These are phyloP conservation scores for Nicotiana benthamiana DNA, from an alignment of 257 asterid genomes.

Conservation along the genomic window DNA sequence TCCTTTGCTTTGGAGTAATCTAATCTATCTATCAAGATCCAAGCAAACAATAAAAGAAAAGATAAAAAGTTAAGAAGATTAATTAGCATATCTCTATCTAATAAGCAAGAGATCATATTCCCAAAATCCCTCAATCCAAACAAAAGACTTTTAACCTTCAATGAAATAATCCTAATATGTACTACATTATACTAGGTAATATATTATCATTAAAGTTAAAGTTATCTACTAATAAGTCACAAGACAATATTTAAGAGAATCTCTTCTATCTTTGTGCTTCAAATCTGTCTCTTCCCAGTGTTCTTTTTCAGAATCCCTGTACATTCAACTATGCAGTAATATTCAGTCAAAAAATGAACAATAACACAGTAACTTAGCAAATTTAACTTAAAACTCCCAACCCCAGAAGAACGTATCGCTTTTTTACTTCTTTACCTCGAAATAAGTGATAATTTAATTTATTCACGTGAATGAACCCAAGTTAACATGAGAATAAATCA, in stretches of 20 bases:
- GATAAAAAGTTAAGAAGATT: not conserved
- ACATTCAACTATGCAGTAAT: constrained; percentile 2
- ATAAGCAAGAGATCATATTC: not conserved
- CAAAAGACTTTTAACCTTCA: not conserved
- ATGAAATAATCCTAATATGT: not conserved
- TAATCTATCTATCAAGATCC: not conserved
- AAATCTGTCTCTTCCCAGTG: not conserved
- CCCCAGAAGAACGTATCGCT: too few relatives aligned
- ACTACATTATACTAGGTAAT: not conserved
- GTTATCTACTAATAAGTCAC: not conserved
- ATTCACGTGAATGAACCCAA: too few relatives aligned
- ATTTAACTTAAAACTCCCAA: too few relatives aligned
- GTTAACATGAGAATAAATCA: too few relatives aligned
- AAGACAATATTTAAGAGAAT: not conserved
- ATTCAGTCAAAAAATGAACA: not conserved
- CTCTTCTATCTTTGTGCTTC: not conserved
- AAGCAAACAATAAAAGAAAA: not conserved
- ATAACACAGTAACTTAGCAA: too few relatives aligned
- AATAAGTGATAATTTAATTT: too few relatives aligned
- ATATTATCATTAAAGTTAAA: not conserved
- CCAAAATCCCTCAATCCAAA: not conserved
- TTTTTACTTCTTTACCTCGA: too few relatives aligned
- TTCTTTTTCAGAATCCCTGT: not conserved
- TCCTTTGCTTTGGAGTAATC: not conserved
- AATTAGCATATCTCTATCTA: not conserved